A percentile compares a stretch with the other conserved stretches of the same genome.
These are phyloP conservation scores for Simmondsia chinensis DNA, from an alignment of 148 eudicot species.

Conservation along the genomic window DNA sequence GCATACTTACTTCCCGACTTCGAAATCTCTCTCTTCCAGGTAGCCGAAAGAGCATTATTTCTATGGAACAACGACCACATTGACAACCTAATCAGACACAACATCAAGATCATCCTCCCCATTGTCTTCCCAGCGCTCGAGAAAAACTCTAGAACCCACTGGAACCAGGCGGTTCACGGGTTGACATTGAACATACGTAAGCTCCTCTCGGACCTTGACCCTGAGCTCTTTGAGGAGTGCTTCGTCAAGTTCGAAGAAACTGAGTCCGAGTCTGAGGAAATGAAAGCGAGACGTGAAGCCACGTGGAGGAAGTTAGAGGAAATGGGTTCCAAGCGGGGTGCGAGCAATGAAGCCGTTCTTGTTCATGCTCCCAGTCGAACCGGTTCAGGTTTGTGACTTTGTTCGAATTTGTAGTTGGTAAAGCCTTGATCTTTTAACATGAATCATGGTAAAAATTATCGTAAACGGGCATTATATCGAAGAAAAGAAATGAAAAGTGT, in stretches of 20 bases:
- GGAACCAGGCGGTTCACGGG: slow-evolving; percentile 76
- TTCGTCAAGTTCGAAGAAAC: slow-evolving; percentile 51
- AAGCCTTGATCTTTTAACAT: no score
- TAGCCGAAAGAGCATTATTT: slow-evolving; percentile 69
- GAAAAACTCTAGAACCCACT: slow-evolving; percentile 50
- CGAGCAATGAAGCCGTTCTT: slow-evolving; percentile 27
- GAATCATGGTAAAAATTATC: no score
- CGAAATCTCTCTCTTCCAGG: slow-evolving; percentile 41
- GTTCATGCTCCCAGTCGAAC: slow-evolving; percentile 17
- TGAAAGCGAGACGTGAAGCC: slow-evolving; percentile 37
- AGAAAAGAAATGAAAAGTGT: no score
- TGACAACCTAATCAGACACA: slow-evolving; percentile 60
- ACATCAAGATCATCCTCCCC: slow-evolving; percentile 50
- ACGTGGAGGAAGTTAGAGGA: slow-evolving; percentile 66
- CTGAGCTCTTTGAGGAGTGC: slow-evolving; percentile 63
- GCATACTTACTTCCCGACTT: no score
- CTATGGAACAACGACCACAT: slow-evolving; percentile 85
- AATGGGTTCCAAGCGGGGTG: slow-evolving; percentile 34
- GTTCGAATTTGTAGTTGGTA: no score
- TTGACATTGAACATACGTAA: slow-evolving; percentile 67
- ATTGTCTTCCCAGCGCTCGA: slow-evolving; percentile 72
- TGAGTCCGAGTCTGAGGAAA: slow-evolving; percentile 42
- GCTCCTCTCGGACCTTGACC: slow-evolving; percentile 53
- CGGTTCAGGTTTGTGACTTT: slow-evolving; percentile 4
- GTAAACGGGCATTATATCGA: no score